Evolutionary conservation across 768 basidiomycete species (phyloP).

Genomic region (Glaciozyma martinii): DNA sequence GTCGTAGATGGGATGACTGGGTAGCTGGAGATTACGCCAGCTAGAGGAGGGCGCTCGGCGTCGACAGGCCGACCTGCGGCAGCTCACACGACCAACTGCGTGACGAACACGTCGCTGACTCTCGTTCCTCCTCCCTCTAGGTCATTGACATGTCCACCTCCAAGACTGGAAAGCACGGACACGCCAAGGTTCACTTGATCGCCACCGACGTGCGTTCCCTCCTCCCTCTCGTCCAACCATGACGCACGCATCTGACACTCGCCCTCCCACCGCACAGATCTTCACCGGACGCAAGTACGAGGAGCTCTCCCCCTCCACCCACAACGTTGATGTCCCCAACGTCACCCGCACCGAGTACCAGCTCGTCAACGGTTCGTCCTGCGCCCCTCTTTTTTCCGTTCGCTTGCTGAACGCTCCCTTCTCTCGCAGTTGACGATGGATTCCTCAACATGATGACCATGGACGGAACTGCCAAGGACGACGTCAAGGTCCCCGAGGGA

Average conservation of each 20-base stretch:
- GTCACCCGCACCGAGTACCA: constrained; percentile 81
- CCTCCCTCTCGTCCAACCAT: constrained; percentile 4
- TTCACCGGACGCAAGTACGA: constrained; percentile 97
- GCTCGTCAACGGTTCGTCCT: constrained; percentile 50
- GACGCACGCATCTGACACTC: neutral
- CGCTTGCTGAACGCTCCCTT: neutral
- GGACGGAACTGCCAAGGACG: constrained; percentile 62
- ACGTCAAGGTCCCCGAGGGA: constrained; percentile 84
- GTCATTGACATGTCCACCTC: constrained; percentile 92
- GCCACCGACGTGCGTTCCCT: constrained; percentile 75
- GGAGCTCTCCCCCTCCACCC: constrained; percentile 81
- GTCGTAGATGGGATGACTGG: too few species aligned
- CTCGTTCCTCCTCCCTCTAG: neutral
- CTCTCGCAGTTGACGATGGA: constrained; percentile 79
- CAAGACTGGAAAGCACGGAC: constrained; percentile 99
- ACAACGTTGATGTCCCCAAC: constrained; percentile 99
- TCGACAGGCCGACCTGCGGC: too few species aligned
- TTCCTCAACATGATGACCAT: constrained; percentile 86
- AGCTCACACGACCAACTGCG: too few species aligned
- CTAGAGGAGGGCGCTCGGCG: too few species aligned
- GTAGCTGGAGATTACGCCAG: too few species aligned
- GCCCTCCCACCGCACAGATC: constrained; percentile 52
- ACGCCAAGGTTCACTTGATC: constrained; percentile 97
- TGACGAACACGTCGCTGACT: neutral
- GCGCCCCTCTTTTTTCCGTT: neutral